Conservation (phyloP, 2,329 filamentous ascomycete genomes). For the Ceratocystiopsis brevicomis region DNA sequence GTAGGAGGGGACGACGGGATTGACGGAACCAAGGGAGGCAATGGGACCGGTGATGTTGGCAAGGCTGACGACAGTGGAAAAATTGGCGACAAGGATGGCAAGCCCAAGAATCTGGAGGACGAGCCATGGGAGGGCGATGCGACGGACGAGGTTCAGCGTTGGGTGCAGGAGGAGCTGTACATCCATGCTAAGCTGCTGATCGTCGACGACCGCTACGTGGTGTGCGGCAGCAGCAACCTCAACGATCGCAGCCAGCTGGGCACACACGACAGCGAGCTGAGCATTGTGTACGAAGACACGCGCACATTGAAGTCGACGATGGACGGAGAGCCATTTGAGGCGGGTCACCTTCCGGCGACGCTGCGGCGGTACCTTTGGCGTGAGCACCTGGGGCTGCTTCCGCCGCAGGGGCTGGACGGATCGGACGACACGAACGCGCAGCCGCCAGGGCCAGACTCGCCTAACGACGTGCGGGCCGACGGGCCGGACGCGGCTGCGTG, state of each 20-base stretch:
- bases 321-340: constrained; percentile 57
- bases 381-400: constrained; percentile 74
- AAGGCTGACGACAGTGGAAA: constrained; percentile 19
- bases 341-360: constrained; percentile 57
- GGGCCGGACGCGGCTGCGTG: constrained; percentile 42
- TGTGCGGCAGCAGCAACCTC: constrained; percentile 77
- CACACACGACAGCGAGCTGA: constrained; percentile 77
- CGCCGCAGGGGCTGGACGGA: constrained; percentile 48
- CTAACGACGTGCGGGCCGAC: constrained; percentile 42
- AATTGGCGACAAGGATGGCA: too few species aligned
- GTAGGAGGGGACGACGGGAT: too few species aligned
- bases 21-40: too few species aligned
- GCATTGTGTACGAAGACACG: constrained; percentile 75
- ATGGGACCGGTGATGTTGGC: too few species aligned
- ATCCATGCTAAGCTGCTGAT: constrained; percentile 85
- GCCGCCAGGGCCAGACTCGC: constrained; percentile 46
- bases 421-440: constrained; percentile 57
- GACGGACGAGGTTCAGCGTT: constrained; percentile 65
- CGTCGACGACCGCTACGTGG: constrained; percentile 65
- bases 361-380: constrained; percentile 75
- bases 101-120: constrained; percentile 34
- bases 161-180: constrained; percentile 92
- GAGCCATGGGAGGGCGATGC: constrained; percentile 61
- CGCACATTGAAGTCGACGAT: constrained; percentile 52
- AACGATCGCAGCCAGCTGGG: constrained; percentile 83